phyloP scores from a whole-genome alignment of 805 yeast species.

The Phaffomyces antillensis region DNA sequence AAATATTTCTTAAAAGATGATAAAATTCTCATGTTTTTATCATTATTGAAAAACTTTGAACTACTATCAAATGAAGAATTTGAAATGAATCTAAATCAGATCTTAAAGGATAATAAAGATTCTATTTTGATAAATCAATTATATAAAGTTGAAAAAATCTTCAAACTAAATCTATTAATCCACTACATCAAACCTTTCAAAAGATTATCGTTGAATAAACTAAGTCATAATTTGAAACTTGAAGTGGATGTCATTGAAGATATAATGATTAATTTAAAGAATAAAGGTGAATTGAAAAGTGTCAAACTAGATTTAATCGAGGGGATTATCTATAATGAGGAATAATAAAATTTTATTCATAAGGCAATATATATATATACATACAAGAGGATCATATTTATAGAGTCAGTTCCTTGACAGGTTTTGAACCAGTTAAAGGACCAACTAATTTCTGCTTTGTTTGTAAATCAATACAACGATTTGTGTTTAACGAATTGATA shows the following conservation, averaged over 20 bases:
- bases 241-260: slow-evolving; percentile 18
- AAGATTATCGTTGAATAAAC: slow-evolving; percentile 14
- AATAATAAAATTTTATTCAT: neutral
- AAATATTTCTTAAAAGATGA: slow-evolving; percentile 22
- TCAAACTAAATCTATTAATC: slow-evolving; percentile 18
- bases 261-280: slow-evolving; percentile 16
- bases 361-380: neutral
- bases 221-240: slow-evolving; percentile 13
- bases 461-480: slow-evolving; percentile 14
- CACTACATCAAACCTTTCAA: slow-evolving; percentile 25
- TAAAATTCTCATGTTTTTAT: slow-evolving; percentile 15
- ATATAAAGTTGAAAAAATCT: slow-evolving; percentile 13
- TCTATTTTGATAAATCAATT: slow-evolving; percentile 14
- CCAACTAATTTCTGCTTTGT: slow-evolving; percentile 20
- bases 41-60: slow-evolving; percentile 17
- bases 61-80: slow-evolving; percentile 15
- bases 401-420: slow-evolving; percentile 19
- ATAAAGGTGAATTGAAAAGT: slow-evolving; percentile 15
- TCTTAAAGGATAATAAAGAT: slow-evolving; percentile 12
- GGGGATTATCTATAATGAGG: slow-evolving; percentile 19
- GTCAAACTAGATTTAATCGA: slow-evolving; percentile 21
- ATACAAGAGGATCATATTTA: neutral
- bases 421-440: slow-evolving; percentile 23
- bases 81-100: slow-evolving; percentile 3
- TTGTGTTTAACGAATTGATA: slow-evolving; percentile 21